These are phyloP conservation scores for Malus fusca DNA, from an alignment of 306 rosid species.

Conservation along the genomic window DNA sequence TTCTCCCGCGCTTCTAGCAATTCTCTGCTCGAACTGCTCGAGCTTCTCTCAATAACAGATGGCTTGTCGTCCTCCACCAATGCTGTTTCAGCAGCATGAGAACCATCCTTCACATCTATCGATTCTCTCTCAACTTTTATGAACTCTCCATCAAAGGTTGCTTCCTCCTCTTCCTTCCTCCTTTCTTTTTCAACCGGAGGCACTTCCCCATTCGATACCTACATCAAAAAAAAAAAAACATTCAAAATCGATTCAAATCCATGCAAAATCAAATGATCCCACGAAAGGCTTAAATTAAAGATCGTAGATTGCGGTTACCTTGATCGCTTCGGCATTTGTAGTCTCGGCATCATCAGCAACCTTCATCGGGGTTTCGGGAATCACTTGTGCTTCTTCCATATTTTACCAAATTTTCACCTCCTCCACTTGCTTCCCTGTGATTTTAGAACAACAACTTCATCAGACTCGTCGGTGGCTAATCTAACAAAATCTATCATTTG, in stretches of 20 bases:
- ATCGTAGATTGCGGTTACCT: constrained; percentile 37
- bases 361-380: constrained; percentile 46
- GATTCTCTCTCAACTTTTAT: constrained; percentile 88
- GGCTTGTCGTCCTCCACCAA: constrained; percentile 32
- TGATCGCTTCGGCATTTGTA: constrained; percentile 23
- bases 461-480: too few relatives aligned
- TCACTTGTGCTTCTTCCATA: constrained; percentile 61
- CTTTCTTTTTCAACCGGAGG: constrained; percentile 26
- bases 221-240: constrained; percentile 7
- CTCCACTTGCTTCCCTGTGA: constrained; percentile 18
- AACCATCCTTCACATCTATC: constrained; percentile 34
- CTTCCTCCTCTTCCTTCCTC: constrained; percentile 84
- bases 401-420: not conserved
- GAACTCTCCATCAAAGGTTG: constrained; percentile 80
- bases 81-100: constrained; percentile 15
- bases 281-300: not conserved
- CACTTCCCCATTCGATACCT: constrained; percentile 49
- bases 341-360: constrained; percentile 36
- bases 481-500: too few relatives aligned
- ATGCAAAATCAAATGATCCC: not conserved
- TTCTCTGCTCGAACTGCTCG: constrained; percentile 58
- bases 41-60: constrained; percentile 40
- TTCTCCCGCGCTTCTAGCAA: constrained; percentile 80
- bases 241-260: not conserved
- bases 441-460: not conserved